A percentile compares a stretch with the other conserved stretches of the same genome.
These are phyloP conservation scores for Euclidium syriacum DNA, from an alignment of 345 rosid species.

Conservation along the genomic window DNA sequence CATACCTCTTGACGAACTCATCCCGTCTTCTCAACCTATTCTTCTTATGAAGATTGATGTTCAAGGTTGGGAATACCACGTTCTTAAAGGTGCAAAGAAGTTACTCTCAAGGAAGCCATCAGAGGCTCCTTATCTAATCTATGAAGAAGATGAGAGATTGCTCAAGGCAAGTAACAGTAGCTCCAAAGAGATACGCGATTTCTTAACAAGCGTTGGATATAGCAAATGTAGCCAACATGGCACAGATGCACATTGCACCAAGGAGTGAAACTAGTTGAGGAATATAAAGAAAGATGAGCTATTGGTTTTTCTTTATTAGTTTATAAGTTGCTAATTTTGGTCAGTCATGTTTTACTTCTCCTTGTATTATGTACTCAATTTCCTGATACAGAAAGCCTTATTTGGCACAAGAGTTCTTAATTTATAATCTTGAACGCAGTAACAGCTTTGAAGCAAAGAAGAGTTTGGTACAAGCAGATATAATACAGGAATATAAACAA, in stretches of 20 bases:
- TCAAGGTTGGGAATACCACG: constrained; percentile 98
- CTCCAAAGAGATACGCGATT: constrained; percentile 67
- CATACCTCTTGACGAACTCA: constrained; percentile 72
- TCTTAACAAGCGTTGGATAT: constrained; percentile 68
- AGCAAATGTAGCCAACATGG: constrained; percentile 63
- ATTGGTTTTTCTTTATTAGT: not conserved
- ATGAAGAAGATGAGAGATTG: constrained; percentile 87
- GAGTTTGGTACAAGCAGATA: constrained; percentile 6
- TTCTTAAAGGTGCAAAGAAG: constrained; percentile 75
- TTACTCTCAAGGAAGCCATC: constrained; percentile 61
- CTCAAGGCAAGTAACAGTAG: constrained; percentile 89
- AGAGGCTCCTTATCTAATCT: constrained; percentile 85
- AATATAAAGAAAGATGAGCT: not conserved
- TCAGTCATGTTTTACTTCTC: constrained; percentile 11
- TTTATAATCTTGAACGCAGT: not conserved
- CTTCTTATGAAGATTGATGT: constrained; percentile 83
- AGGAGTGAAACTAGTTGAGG: constrained; percentile 9
- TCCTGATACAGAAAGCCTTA: not conserved
- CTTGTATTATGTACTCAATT: constrained; percentile 1
- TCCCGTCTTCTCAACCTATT: constrained; percentile 53
- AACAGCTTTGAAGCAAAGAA: constrained; percentile 15
- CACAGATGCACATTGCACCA: constrained; percentile 55
- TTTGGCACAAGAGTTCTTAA: not conserved
- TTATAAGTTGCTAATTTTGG: not conserved
- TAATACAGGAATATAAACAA: constrained; percentile 11